Conservation (phyloP, 2,329 filamentous ascomycete genomes). For the Zymoseptoria crescenta region DNA sequence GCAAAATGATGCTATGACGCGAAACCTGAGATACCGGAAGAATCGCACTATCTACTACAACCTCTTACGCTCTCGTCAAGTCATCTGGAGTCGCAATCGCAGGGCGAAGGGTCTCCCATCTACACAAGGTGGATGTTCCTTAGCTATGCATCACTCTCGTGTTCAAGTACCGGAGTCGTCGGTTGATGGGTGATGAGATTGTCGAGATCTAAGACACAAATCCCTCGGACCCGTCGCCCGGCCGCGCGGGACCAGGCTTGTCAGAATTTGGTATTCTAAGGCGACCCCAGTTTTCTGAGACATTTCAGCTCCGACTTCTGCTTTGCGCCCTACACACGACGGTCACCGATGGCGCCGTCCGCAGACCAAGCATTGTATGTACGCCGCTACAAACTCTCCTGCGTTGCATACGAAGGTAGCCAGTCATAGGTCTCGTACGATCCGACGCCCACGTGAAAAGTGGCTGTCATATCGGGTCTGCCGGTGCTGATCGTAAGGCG, state of each 20-base stretch:
- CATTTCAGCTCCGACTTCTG: not conserved
- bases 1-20: constrained; percentile 1
- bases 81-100: no score
- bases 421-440: not conserved
- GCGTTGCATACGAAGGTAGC: not conserved
- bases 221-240: not conserved
- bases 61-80: not conserved
- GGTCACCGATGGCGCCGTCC: not conserved
- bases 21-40: not conserved
- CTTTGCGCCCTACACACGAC: not conserved
- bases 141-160: not conserved
- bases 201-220: not conserved
- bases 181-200: not conserved
- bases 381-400: not conserved
- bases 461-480: not conserved
- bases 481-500: not conserved
- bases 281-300: not conserved
- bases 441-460: no score
- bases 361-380: not conserved
- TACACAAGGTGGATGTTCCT: no score
- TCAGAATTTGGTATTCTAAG: not conserved
- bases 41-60: not conserved
- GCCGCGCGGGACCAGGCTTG: not conserved
- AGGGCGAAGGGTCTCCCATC: no score
- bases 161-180: not conserved